Evolutionary conservation across 208 protist species (phyloP), one percentile per base, ranked within the genome.

Genomic region (Leishmania amazonensis): DNA sequence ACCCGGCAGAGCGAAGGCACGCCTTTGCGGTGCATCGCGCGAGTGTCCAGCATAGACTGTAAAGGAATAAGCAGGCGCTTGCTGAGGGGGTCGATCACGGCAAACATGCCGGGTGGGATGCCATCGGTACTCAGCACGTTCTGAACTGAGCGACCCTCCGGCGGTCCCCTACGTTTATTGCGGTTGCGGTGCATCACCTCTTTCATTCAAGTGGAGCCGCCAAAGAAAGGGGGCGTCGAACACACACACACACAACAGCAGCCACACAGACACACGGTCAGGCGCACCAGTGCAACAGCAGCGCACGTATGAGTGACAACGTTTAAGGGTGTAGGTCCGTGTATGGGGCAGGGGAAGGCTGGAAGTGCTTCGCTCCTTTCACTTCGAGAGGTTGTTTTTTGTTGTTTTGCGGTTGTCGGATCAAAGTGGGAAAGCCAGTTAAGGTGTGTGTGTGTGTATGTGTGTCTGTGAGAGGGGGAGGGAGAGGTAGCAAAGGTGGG

Each of bases 61-160:
- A 88, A 40, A 11, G 94, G 94, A 24, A 96, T 85, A 79, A 95
- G 93, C 3, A 96, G 89, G 21, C 87, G 91, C 79, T 91, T 87
- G 78, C 92, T 97, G 53, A 89, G 86, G 17, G 91, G 89, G 83
- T 97, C 94, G 79, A 97, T 95, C 45, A 97, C 93, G 17, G 91
- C 78, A 76, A 96, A 95, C 17, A 88, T 94, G 68, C 89, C 90
- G 0, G 74, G 68, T 4, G 94, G 92, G 31, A 85, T 87, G 58
- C 85, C 84, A 19, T 84, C 85, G 15, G 86, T 88, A 72, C 87
- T 93, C 24, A 97, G 87, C n/a, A 95, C 78, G n/a, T 83, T 87
- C 76, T 82, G 89, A 80, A 73, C 82, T 35, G 77, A 83, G 58
- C 75, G 81, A 51, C 75, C 83, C 81, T 84, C 83, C 17, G 67